A percentile compares a stretch with the other conserved stretches of the same genome.
Conservation (phyloP, 768 basidiomycete species). For the button mushroom (Agaricus bisporus) region DNA sequence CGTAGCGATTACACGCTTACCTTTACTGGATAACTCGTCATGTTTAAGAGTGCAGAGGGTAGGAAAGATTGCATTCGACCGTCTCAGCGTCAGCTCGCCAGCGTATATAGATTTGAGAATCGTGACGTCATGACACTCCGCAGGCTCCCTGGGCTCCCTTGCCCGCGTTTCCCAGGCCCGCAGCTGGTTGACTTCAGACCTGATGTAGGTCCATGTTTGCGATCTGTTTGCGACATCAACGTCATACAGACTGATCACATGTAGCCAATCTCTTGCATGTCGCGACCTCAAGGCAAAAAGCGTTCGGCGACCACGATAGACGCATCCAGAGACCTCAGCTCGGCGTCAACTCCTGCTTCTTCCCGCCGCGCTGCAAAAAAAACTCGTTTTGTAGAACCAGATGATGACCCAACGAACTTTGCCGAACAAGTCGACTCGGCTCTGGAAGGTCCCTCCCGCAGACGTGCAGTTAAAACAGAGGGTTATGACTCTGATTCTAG, state of each 20-base stretch:
- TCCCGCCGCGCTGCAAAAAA: conserved; percentile 45
- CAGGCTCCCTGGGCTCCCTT: too few relatives aligned
- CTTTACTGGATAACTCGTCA: conserved; percentile 38
- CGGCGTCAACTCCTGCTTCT: background rate
- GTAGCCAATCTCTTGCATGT: conserved; percentile 17
- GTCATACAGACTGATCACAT: background rate
- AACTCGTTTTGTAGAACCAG: conserved; percentile 72
- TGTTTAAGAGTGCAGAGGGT: conserved; percentile 25
- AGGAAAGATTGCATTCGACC: conserved; percentile 6
- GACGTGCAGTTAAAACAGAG: conserved; percentile 74
- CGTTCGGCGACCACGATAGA: conserved; percentile 24
- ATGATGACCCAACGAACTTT: conserved; percentile 70
- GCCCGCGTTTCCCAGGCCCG: too few relatives aligned
- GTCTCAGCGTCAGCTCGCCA: conserved; percentile 13
- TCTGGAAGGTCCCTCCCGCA: conserved; percentile 64
- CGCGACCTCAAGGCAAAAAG: conserved; percentile 28
- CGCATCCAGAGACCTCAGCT: conserved; percentile 21
- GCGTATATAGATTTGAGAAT: background rate
- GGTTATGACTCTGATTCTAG: conserved; percentile 93
- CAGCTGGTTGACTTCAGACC: too few relatives aligned
- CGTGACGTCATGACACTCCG: background rate
- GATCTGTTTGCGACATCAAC: background rate
- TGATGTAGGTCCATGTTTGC: conserved; percentile 3
- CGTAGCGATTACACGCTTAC: conserved; percentile 22
- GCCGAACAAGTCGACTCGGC: conserved; percentile 72